Evolutionary conservation across 495 filamentous ascomycete species (phyloP), one percentile per base, ranked within the genome.

Genomic region (Letharia columbiana): DNA sequence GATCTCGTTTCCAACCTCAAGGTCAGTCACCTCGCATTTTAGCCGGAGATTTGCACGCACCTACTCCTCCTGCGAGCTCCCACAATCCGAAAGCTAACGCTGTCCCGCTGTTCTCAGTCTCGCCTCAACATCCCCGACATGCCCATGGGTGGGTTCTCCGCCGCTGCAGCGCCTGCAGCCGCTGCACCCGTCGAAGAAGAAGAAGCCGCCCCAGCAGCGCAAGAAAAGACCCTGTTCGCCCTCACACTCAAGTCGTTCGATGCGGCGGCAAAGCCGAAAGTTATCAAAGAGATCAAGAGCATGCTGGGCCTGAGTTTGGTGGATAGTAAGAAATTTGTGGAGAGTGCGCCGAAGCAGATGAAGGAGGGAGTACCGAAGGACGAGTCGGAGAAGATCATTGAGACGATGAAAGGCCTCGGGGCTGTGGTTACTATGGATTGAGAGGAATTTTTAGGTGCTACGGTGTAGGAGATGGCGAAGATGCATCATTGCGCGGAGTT

Each of bases 261-360:
- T 49, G 84, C 92, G 40, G 81, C 74, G 18, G 80, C 94, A 65
- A 99, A 99, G 82, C 91, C 95, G 63, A 99, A 99, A 86, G 80
- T 99, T 66, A 99, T 99, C 81, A 99, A 99, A 85, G 94, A 99
- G 83, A 87, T 99, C 78, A 99, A 99, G 86, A 84, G 83, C 71
- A 83, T 99, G 84, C 82, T 99, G 62, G 94, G 95, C 7, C 77
- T 99, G 77, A 95, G 90, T 74, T 83, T 99, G 78, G 94, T 99
- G 71, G 94, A 99, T 78, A 96, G 91, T 80, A 99, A 99, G 88
- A 99, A 99, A 83, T 99, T 99, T 78, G 94, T 98, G 70, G 94
- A 99, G 83, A 89, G 89, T 71, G 91, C 88, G 74, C 94, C 94
- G 69, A 99, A 99, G 90, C 80, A 90, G 72, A 87, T 99, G 91